phyloP scores from a whole-genome alignment of 169 alveolate species.

The Plasmodium reichenowi region DNA sequence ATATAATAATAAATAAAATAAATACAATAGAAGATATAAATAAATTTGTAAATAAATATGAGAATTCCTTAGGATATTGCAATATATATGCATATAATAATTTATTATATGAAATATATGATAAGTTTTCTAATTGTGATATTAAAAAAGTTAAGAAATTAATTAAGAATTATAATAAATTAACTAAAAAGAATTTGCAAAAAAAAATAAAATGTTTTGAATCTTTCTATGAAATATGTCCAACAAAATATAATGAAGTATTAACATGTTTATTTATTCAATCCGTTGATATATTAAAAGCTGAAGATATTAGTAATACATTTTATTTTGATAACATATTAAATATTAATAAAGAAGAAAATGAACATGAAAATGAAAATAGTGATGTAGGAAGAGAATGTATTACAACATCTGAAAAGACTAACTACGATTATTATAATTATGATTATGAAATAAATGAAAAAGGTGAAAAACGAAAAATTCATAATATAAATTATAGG shows the following conservation, averaged over 20 bases:
- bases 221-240: constrained; percentile 48
- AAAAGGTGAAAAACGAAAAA: neutral
- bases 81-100: constrained; percentile 71
- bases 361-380: constrained; percentile 10
- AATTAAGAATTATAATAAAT: constrained; percentile 51
- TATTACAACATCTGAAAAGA: neutral
- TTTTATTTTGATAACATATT: constrained; percentile 58
- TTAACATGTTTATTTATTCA: constrained; percentile 68
- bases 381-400: neutral
- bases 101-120: constrained; percentile 72
- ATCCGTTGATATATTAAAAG: constrained; percentile 51
- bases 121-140: constrained; percentile 51
- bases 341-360: constrained; percentile 15
- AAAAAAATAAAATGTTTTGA: constrained; percentile 67
- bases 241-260: constrained; percentile 43
- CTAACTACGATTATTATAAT: neutral
- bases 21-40: constrained; percentile 23
- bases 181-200: constrained; percentile 35
- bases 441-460: neutral
- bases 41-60: constrained; percentile 26
- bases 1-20: constrained; percentile 28
- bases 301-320: constrained; percentile 59
- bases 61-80: constrained; percentile 6
- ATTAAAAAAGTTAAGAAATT: constrained; percentile 69
- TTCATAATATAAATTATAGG: neutral